phyloP scores from a whole-genome alignment of 2,329 filamentous ascomycete species.

The Aspergillus sp. region DNA sequence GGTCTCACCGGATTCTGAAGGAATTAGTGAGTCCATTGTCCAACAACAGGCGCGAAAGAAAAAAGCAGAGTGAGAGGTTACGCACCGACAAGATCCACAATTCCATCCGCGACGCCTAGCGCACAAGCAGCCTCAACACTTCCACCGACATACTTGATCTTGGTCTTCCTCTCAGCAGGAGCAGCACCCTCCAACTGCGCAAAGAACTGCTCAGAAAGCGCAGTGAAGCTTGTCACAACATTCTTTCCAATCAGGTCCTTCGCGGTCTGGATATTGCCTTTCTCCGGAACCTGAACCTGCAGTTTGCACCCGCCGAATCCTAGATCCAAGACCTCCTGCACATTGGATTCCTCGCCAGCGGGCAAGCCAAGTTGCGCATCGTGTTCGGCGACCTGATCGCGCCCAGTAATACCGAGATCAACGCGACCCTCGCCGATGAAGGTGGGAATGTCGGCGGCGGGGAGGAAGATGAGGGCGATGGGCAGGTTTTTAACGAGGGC shows the following conservation, averaged over 20 bases:
- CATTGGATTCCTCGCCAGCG: slow-evolving; percentile 56
- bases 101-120: slow-evolving; percentile 91
- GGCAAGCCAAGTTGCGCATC: slow-evolving; percentile 58
- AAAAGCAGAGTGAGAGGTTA: slow-evolving; percentile 29
- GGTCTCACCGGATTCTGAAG: slow-evolving; percentile 85
- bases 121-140: slow-evolving; percentile 98
- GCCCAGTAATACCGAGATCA: slow-evolving; percentile 91
- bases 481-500: slow-evolving; percentile 96
- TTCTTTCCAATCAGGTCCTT: slow-evolving; percentile 87
- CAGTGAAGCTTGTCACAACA: slow-evolving; percentile 93
- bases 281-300: slow-evolving; percentile 94
- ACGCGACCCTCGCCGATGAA: slow-evolving; percentile 95
- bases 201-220: slow-evolving; percentile 83
- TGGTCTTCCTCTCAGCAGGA: slow-evolving; percentile 65
- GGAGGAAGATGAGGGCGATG: slow-evolving; percentile 94
- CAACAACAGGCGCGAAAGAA: neutral
- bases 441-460: slow-evolving; percentile 94
- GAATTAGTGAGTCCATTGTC: neutral
- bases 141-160: slow-evolving; percentile 91
- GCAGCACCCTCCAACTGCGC: slow-evolving; percentile 67
- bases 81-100: slow-evolving; percentile 94
- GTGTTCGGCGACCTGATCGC: slow-evolving; percentile 91
- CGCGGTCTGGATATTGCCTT: slow-evolving; percentile 71
- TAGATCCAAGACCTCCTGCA: slow-evolving; percentile 86
- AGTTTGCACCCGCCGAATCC: slow-evolving; percentile 90